Evolutionary conservation across 495 filamentous ascomycete genomes (phyloP).

Genomic region (Aspergillus cavernicola): DNA sequence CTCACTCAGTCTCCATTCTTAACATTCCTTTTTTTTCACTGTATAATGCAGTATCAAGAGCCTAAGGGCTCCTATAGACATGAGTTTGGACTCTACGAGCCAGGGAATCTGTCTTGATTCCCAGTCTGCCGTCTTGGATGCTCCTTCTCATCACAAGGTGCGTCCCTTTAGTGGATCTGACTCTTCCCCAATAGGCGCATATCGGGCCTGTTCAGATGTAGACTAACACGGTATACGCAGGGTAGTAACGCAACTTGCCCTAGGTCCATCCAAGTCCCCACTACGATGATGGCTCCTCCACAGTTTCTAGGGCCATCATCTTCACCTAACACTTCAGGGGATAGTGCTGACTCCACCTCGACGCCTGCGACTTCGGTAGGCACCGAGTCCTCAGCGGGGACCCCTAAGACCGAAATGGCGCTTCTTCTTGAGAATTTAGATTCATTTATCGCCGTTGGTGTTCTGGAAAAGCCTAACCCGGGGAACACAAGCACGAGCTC

Average conservation of each 20-base stretch:
- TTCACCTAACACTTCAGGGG: neutral
- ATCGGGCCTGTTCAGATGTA: too few relatives aligned
- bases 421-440: constrained; percentile 5
- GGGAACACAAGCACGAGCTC: neutral
- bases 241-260: constrained; percentile 1
- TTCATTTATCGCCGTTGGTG: constrained; percentile 21
- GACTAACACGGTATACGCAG: neutral
- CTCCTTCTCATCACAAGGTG: neutral
- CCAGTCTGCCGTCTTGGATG: neutral
- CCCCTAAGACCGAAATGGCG: neutral
- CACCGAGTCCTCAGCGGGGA: neutral
- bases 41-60: neutral
- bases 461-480: constrained; percentile 12
- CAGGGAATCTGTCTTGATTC: neutral
- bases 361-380: neutral
- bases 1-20: neutral
- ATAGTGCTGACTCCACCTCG: neutral
- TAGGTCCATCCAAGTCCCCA: neutral
- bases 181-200: neutral
- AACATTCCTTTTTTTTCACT: neutral
- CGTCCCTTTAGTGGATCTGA: neutral
- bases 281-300: neutral
- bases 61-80: neutral
- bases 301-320: neutral
- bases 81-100: neutral